A percentile compares a stretch with the other conserved stretches of the same genome.
phyloP scores from a whole-genome alignment of 148 eudicot genomes.

The Silene conica region DNA sequence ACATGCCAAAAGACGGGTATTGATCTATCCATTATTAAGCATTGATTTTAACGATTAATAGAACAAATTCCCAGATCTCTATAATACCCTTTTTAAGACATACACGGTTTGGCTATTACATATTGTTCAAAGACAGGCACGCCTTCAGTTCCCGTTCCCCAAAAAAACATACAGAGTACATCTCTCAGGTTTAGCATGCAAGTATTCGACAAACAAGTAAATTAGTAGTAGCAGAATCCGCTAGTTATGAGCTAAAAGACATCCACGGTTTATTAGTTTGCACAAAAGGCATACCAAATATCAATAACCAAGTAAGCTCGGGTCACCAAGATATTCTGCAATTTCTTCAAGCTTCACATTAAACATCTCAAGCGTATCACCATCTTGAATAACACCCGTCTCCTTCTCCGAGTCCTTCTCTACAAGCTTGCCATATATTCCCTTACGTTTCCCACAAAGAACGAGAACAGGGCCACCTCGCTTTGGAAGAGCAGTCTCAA shows the following conservation, averaged over 20 bases:
- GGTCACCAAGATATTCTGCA: slow-evolving; percentile 85
- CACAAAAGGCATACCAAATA: neutral
- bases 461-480: slow-evolving; percentile 79
- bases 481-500: slow-evolving; percentile 80
- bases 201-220: neutral
- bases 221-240: neutral
- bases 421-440: slow-evolving; percentile 71
- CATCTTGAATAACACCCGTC: slow-evolving; percentile 70
- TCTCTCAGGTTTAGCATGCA: neutral
- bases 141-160: neutral
- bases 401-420: slow-evolving; percentile 65
- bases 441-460: slow-evolving; percentile 72
- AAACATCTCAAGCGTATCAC: slow-evolving; percentile 62
- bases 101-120: no score
- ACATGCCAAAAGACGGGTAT: neutral
- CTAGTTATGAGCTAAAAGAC: neutral
- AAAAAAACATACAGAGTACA: neutral
- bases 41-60: neutral
- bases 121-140: neutral
- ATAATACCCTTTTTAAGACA: no score
- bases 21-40: neutral
- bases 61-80: neutral
- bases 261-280: neutral
- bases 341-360: slow-evolving; percentile 75
- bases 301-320: slow-evolving; percentile 73